Conservation (phyloP, 208 protist species). For the Wallacemonas sp. region DNA sequence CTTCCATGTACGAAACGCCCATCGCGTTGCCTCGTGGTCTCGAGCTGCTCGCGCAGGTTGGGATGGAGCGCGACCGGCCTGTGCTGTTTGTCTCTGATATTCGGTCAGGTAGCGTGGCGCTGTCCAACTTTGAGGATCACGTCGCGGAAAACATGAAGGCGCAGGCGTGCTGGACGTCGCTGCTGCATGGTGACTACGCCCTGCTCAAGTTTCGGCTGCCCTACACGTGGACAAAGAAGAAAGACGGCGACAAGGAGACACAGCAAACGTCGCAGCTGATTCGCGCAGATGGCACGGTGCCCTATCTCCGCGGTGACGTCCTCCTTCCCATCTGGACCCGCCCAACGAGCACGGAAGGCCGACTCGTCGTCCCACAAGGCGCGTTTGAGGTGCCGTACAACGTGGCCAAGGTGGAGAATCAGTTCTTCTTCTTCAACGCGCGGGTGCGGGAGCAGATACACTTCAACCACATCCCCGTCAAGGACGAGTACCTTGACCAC, state of each 20-base stretch:
- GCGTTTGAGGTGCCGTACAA: conserved; percentile 69
- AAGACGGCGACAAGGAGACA: conserved; percentile 42
- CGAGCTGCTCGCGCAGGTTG: conserved; percentile 71
- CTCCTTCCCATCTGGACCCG: conserved; percentile 95
- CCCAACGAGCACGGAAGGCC: conserved; percentile 95
- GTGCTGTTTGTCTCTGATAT: conserved; percentile 96
- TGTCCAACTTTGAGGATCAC: conserved; percentile 90
- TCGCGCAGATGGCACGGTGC: conserved; percentile 71
- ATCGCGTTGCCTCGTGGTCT: conserved; percentile 65
- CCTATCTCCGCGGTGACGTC: conserved; percentile 90
- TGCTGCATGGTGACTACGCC: conserved; percentile 81
- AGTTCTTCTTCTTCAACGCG: conserved; percentile 97
- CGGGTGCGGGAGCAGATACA: conserved; percentile 87
- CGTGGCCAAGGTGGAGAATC: conserved; percentile 82
- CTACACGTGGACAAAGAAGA: conserved; percentile 76
- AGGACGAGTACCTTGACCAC: conserved; percentile 85
- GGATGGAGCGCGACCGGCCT: conserved; percentile 70
- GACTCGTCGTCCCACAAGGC: conserved; percentile 87
- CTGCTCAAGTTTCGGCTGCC: conserved; percentile 97
- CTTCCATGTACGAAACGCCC: conserved; percentile 84
- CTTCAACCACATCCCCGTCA: conserved; percentile 84
- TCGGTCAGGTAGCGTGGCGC: conserved; percentile 80
- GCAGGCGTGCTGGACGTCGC: conserved; percentile 92
- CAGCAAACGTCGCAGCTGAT: conserved; percentile 59
- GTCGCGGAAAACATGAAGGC: conserved; percentile 91